A percentile compares a stretch with the other conserved stretches of the same genome.
Conservation (phyloP, 2,329 filamentous ascomycete species). For the Falciphora oryzae region DNA sequence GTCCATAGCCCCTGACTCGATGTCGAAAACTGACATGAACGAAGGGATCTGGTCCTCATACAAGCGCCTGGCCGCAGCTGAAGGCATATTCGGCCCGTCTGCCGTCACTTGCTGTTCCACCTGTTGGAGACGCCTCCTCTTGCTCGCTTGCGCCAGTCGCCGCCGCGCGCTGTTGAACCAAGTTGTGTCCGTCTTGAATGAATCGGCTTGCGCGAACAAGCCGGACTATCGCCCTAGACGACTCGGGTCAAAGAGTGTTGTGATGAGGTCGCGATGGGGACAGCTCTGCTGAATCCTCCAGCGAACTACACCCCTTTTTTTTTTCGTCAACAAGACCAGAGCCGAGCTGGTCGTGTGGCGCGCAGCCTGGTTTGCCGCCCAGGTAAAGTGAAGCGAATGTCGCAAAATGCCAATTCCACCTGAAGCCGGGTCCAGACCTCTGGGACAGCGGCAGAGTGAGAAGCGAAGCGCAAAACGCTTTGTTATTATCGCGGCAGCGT, state of each 20-base stretch:
- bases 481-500: slow-evolving; percentile 8
- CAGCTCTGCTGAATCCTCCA: slow-evolving; percentile 49
- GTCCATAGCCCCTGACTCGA: slow-evolving; percentile 51
- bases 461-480: not conserved
- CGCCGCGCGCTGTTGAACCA: slow-evolving; percentile 5
- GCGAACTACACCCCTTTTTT: not conserved
- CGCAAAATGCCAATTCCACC: not conserved
- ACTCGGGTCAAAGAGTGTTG: not conserved
- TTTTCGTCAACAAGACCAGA: slow-evolving; percentile 3
- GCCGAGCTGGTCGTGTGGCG: slow-evolving; percentile 14
- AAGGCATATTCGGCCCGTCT: slow-evolving; percentile 9
- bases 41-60: slow-evolving; percentile 69
- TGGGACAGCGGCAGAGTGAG: not conserved
- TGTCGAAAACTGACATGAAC: slow-evolving; percentile 70
- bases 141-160: slow-evolving; percentile 5
- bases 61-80: slow-evolving; percentile 50
- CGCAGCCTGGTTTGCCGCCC: too few species aligned
- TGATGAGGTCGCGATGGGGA: slow-evolving; percentile 24
- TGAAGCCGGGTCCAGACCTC: not conserved
- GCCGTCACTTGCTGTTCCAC: slow-evolving; percentile 2
- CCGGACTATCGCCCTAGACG: not conserved
- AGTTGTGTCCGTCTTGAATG: not conserved
- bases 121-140: slow-evolving; percentile 11
- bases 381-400: not conserved
- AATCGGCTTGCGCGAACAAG: slow-evolving; percentile 5